Base-by-base conservation (phyloP, 2,329 filamentous ascomycete species). In the Knoxdaviesia proteae region DNA sequence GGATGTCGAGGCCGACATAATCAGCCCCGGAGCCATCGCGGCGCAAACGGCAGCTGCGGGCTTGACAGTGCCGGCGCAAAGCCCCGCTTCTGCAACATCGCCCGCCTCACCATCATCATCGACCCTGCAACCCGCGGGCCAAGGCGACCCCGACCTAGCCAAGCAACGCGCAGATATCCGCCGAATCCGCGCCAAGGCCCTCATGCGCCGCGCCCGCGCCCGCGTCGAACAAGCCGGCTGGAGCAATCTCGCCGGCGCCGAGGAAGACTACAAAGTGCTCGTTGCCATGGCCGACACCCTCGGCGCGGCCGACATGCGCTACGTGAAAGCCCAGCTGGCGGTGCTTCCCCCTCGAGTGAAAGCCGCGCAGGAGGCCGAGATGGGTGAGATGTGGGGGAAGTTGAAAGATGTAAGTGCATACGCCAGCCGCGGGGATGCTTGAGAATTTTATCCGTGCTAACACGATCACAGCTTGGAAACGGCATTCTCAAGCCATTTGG, bases 381-480 rank as follows among this genome's bases (percentile, higher is more conserved):
- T 90, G 71, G 78, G 72, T 3, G 88, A 98, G 61, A 94, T 96
- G 86, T 93, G 94, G 86, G 83, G 80, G 11, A 94, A 96, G 63
- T 61, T 98, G 52, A 94, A 93, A 56, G 77, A 80, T 51, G 73
- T 76, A 49, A 62, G 71, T 65, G 41, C 20, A 20, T 20, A 20
- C 20, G 20, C 20, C 20, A 20, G 20, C 20, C 20, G 20, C 20
- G 20, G 20, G 20, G 11, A 20, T 11, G 34, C 34, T n/a, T 36
- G n/a, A 8, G 7, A 8, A 36, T 36, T 3, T n/a, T 8, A 36
- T n/a, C 8, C 3, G 3, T n/a, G 34, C 34, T 36, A 36, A n/a
- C 7, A n/a, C n/a, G 4, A 3, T 10, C 33, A 20, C 11, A 82
- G 60, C 63, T 98, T 46, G 90, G 90, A 0, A 94, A 98, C 55